Base-by-base conservation (phyloP, 805 yeast species). In the Lipomyces mesembrius region DNA sequence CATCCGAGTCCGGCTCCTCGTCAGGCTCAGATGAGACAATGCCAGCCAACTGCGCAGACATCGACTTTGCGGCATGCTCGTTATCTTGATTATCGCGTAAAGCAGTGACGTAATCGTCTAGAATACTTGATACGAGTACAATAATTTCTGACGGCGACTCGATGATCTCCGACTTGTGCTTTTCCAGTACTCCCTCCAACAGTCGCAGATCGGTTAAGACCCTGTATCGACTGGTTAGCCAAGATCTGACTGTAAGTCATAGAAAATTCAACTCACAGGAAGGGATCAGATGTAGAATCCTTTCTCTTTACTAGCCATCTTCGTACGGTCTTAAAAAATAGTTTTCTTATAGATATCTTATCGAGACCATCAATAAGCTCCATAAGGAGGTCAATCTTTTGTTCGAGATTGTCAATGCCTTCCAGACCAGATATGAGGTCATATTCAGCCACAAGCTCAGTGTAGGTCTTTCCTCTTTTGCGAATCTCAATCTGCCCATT, bases 171-270 rank as follows among this genome's bases (percentile, higher is more conserved):
- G 87, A 85, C 67, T 85, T 88, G 73, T 88, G 87, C 17, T 81
- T 80, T 3, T 83, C 83, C 29, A 87, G 85, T 43, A 91, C 77
- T 39, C 79, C 77, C 74, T 92, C 95, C 60, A 93, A 76, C 11
- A 91, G 74, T 66, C 88, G 84, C 66, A 91, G 78, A 73, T 89
- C 88, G 6, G 86, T 78, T 49, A 90, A 78, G 62, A 84, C 80
- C 7, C 82, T 71, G 61, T 85, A 83, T 29, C 3, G 39, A 37
- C 17, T 2, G 14, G 52, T 58, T 51, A 61, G 63, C 32, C 25
- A 25, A 9, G 54, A 12, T 17, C 20, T 17, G 5, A 11, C n/a
- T 17, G 7, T 5, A 14, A 22, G 11, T 20, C 5, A 8, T 20
- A 6, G 39, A 34, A 43, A 17, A 8, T 14, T 25, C 17, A 11